These are phyloP conservation scores for Plantago ovata DNA, from an alignment of 257 asterid genomes.

Conservation along the genomic window DNA sequence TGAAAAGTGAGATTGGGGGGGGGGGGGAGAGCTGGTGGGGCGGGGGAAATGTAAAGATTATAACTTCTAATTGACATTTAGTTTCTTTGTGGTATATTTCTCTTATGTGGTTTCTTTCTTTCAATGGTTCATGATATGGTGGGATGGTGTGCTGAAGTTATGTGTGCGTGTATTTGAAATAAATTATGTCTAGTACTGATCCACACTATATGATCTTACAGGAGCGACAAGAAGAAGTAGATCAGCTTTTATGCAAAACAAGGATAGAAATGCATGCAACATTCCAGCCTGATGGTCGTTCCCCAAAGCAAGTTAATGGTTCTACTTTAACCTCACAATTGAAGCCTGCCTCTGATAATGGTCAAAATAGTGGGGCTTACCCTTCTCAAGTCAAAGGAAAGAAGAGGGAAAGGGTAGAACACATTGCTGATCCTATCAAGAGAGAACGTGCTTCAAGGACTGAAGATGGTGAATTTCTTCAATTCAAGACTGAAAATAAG, in stretches of 20 bases:
- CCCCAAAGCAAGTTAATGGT: constrained; percentile 41
- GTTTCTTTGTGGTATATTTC: too few species aligned
- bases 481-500: constrained; percentile 21
- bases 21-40: not conserved
- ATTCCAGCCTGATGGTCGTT: constrained; percentile 36
- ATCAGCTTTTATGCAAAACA: constrained; percentile 36
- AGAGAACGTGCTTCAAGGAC: constrained; percentile 31
- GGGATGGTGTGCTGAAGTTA: too few species aligned
- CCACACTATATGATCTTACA: constrained; percentile 12
- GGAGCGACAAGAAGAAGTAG: constrained; percentile 55
- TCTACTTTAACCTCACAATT: constrained; percentile 29
- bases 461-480: constrained; percentile 29
- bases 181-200: not conserved
- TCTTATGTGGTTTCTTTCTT: too few species aligned
- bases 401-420: constrained; percentile 47
- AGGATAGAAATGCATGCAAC: constrained; percentile 42
- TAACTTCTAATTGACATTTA: too few species aligned
- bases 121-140: too few species aligned
- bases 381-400: constrained; percentile 42
- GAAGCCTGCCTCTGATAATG: constrained; percentile 32
- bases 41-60: too few species aligned
- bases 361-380: constrained; percentile 27
- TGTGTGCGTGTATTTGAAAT: not conserved
- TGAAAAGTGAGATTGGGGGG: not conserved
- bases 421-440: constrained; percentile 28